phyloP scores from a whole-genome alignment of 148 eudicot species.

The Mesembryanthemum crystallinum region DNA sequence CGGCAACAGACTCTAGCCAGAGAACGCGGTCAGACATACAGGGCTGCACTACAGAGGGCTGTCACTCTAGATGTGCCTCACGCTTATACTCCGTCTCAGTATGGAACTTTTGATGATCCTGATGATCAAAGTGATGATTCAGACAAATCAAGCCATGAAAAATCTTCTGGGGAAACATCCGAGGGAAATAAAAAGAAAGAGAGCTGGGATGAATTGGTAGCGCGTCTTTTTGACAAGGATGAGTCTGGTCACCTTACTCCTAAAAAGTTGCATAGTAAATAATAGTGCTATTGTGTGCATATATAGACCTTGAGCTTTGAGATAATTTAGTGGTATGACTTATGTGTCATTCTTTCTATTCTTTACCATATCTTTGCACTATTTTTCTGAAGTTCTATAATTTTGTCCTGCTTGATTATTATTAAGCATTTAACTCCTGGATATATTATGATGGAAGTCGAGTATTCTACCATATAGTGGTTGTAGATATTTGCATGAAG shows the following conservation, averaged over 20 bases:
- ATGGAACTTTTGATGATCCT: slow-evolving; percentile 71
- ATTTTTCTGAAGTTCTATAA: neutral
- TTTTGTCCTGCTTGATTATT: neutral
- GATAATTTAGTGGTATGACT: neutral
- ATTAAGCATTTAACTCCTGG: neutral
- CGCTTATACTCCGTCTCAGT: slow-evolving; percentile 54
- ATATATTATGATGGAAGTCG: neutral
- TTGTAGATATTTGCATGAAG: neutral
- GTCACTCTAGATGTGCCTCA: slow-evolving; percentile 75
- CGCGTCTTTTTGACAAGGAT: slow-evolving; percentile 73
- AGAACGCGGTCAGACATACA: slow-evolving; percentile 77
- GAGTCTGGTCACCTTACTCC: slow-evolving; percentile 59
- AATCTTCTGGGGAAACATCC: slow-evolving; percentile 41
- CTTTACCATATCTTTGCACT: slow-evolving; percentile 8
- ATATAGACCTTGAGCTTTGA: neutral
- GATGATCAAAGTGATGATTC: slow-evolving; percentile 46
- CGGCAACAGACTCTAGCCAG: slow-evolving; percentile 61
- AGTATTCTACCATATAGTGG: neutral
- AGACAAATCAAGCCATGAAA: slow-evolving; percentile 26
- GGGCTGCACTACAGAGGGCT: slow-evolving; percentile 78
- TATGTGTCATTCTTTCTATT: slow-evolving; percentile 21
- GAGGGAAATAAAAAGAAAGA: slow-evolving; percentile 40
- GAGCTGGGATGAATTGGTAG: slow-evolving; percentile 72
- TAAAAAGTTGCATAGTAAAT: slow-evolving; percentile 28
- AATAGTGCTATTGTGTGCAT: neutral